A percentile compares a stretch with the other conserved stretches of the same genome.
phyloP scores from a whole-genome alignment of 208 protist genomes.

The Leishmania amazonensis region DNA sequence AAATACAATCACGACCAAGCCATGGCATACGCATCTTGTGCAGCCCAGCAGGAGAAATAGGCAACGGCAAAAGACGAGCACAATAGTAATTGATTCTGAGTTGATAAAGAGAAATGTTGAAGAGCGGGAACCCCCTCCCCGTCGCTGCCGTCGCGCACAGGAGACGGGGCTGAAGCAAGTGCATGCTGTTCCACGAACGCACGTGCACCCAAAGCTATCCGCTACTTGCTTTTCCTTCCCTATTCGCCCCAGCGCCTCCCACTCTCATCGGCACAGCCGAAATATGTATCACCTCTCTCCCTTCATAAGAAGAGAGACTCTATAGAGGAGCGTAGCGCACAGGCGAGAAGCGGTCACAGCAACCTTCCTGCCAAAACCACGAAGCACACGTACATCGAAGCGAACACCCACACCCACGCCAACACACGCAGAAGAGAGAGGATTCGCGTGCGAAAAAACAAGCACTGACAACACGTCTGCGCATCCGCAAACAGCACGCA shows the following conservation, averaged over 20 bases:
- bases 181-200: not conserved
- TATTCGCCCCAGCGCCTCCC: not conserved
- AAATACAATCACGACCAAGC: not conserved
- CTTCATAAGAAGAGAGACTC: not conserved
- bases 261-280: not conserved
- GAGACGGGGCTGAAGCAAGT: not conserved
- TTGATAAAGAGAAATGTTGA: too few species aligned
- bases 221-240: not conserved
- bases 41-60: not conserved
- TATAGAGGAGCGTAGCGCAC: not conserved
- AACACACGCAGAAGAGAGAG: not conserved
- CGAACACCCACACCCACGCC: not conserved
- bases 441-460: not conserved
- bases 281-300: not conserved
- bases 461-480: not conserved
- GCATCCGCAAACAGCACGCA: not conserved
- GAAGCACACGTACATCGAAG: too few species aligned
- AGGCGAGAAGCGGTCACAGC: not conserved
- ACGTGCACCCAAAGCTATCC: not conserved
- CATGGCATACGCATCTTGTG: not conserved
- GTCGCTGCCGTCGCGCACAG: not conserved
- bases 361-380: not conserved
- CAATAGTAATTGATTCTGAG: too few species aligned
- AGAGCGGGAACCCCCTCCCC: too few species aligned
- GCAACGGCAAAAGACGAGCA: not conserved